A percentile compares a stretch with the other conserved stretches of the same genome.
These are phyloP conservation scores for Aspergillus sp. DNA, from an alignment of 2,329 filamentous ascomycete genomes.

Conservation along the genomic window DNA sequence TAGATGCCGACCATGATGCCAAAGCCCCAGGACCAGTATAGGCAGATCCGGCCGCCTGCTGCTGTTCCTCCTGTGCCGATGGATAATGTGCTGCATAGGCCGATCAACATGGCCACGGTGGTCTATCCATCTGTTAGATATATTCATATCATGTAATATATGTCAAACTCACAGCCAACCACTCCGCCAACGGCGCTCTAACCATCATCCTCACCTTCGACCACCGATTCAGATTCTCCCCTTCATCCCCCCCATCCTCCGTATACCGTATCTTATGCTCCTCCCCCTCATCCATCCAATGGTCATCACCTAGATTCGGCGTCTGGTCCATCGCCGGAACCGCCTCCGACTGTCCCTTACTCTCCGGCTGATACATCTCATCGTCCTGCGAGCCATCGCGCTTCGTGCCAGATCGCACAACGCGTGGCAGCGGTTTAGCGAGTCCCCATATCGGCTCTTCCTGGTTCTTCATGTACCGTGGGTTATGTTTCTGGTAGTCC, in stretches of 20 bases:
- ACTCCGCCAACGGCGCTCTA: constrained; percentile 26
- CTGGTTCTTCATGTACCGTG: constrained; percentile 46
- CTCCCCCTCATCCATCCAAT: neutral
- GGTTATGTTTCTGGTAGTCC: constrained; percentile 36
- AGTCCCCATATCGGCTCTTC: constrained; percentile 47
- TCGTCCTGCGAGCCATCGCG: constrained; percentile 9
- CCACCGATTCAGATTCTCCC: too few relatives aligned
- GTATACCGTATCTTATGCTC: neutral
- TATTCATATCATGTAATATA: too few relatives aligned
- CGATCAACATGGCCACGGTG: constrained; percentile 24
- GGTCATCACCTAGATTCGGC: constrained; percentile 1
- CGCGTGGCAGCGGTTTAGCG: constrained; percentile 47
- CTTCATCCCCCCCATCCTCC: too few relatives aligned
- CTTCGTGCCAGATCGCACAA: constrained; percentile 46
- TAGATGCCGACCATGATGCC: constrained; percentile 39
- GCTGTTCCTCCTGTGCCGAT: constrained; percentile 15
- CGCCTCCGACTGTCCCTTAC: constrained; percentile 3
- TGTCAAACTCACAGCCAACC: constrained; percentile 21
- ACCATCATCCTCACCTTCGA: neutral
- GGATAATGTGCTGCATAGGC: constrained; percentile 21
- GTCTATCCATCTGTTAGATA: too few relatives aligned
- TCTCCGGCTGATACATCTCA: constrained; percentile 7
- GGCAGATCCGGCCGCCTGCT: constrained; percentile 17
- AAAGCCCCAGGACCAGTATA: constrained; percentile 23
- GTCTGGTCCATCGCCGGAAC: neutral